Evolutionary conservation across 208 protist species (phyloP).

Genomic region (Leishmania amazonensis): DNA sequence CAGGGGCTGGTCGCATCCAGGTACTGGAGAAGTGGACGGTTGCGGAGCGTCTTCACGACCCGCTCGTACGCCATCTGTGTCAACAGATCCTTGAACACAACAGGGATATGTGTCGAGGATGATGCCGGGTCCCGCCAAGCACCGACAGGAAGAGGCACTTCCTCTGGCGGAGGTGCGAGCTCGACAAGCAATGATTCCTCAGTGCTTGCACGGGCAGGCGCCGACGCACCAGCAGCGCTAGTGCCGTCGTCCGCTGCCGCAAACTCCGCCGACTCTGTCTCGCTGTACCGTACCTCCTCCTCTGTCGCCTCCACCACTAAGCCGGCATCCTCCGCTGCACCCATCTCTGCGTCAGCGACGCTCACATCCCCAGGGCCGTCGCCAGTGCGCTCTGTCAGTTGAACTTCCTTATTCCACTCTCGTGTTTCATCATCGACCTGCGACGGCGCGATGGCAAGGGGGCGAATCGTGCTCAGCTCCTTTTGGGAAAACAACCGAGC

Average conservation of each 20-base stretch:
- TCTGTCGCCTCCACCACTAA: background rate
- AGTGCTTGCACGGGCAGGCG: background rate
- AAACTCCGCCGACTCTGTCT: slow-evolving; percentile 12
- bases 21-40: slow-evolving; percentile 64
- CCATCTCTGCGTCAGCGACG: background rate
- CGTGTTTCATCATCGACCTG: slow-evolving; percentile 60
- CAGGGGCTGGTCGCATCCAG: slow-evolving; percentile 84
- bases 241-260: background rate
- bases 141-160: background rate
- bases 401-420: slow-evolving; percentile 39
- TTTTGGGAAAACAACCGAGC: slow-evolving; percentile 76
- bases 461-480: slow-evolving; percentile 76
- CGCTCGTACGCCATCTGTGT: slow-evolving; percentile 49
- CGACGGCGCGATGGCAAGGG: slow-evolving; percentile 65
- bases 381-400: background rate
- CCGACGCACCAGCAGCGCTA: background rate
- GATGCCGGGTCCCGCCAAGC: background rate
- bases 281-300: slow-evolving; percentile 11
- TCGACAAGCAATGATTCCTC: background rate
- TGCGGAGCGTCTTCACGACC: slow-evolving; percentile 56
- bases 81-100: slow-evolving; percentile 32
- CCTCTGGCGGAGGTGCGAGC: background rate
- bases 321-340: background rate
- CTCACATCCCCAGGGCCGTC: background rate
- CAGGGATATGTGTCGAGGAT: slow-evolving; percentile 2